Base-by-base conservation (phyloP, 352 stramenopile species). In the Globisporangium splendens region DNA sequence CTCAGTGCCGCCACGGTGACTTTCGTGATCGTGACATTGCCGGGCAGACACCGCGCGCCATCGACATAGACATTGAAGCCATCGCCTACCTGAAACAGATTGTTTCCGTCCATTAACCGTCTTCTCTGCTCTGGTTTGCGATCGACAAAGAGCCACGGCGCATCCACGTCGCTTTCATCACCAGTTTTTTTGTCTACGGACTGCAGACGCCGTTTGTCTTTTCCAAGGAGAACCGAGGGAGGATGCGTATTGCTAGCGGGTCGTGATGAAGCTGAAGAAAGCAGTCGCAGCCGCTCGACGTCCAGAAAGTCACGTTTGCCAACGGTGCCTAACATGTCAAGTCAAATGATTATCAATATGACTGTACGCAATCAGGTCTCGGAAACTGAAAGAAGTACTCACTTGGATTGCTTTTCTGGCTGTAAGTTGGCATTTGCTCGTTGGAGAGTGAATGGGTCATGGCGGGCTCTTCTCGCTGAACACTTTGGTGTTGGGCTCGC, bases 21-120 rank as follows among this genome's bases (percentile, higher is more conserved):
- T 61, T 94, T 93, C 1, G 79, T 84, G 52, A 89, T 57, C 1
- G 80, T 84, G 17, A 73, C 72, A 43, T 65, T 86, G 61, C 96
- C 83, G 0, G 88, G 88, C 22, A 96, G 70, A 21, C 70, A 85
- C 10, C 88, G 79, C 5, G 72, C 79, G 2, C 70, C 79, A 57
- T 97, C 87, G 15, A 96, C 54, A 43, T 79, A 89, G 8, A 96
- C 65, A 47, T 97, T 75, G 46, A 96, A 89, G 0, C 76, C 88
- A 51, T 96, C 88, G 0, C 73, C 80, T 38, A 64, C 43, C 8
- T 79, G 63, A 48, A 95, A 95, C 2, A 68, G 22, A n/a, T 42
- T 62, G 17, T 20, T 58, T 0, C 56, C 56, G n/a, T 63, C 46
- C n/a, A 69, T 42, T 2, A 68, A 14, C 12, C 57, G 65, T 11